Conservation (phyloP, 108 stramenopile genomes). For the Bacterosira constricta region DNA sequence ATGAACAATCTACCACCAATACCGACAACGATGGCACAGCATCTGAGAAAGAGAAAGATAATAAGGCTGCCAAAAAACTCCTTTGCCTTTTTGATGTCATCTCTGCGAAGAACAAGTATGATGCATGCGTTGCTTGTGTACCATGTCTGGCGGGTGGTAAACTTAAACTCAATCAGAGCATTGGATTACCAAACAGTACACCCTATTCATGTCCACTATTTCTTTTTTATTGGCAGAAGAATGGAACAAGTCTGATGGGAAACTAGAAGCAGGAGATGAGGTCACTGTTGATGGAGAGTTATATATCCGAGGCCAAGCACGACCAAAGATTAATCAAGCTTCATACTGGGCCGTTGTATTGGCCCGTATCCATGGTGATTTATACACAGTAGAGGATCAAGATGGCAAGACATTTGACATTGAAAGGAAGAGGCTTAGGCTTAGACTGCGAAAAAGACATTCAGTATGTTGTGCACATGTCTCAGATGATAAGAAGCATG, state of each 20-base stretch:
- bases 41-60: not conserved
- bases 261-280: not conserved
- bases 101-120: not conserved
- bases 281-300: slow-evolving; percentile 13
- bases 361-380: not conserved
- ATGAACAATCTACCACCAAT: not conserved
- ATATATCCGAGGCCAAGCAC: not conserved
- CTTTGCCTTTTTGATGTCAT: not conserved
- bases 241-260: not conserved
- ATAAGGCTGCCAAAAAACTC: not conserved
- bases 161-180: not conserved
- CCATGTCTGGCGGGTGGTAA: not conserved
- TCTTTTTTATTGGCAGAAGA: not conserved
- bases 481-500: slow-evolving; percentile 7
- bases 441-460: not conserved
- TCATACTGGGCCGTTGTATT: slow-evolving; percentile 4
- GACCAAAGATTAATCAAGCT: not conserved
- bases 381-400: not conserved
- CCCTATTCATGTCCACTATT: not conserved
- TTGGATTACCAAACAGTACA: not conserved
- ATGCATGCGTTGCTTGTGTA: not conserved
- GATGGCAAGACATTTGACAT: too few species aligned
- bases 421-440: too few species aligned
- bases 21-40: not conserved
- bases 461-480: not conserved